These are phyloP conservation scores for Rhodofomes roseus DNA, from an alignment of 1,284 basidiomycete species.

Conservation along the genomic window DNA sequence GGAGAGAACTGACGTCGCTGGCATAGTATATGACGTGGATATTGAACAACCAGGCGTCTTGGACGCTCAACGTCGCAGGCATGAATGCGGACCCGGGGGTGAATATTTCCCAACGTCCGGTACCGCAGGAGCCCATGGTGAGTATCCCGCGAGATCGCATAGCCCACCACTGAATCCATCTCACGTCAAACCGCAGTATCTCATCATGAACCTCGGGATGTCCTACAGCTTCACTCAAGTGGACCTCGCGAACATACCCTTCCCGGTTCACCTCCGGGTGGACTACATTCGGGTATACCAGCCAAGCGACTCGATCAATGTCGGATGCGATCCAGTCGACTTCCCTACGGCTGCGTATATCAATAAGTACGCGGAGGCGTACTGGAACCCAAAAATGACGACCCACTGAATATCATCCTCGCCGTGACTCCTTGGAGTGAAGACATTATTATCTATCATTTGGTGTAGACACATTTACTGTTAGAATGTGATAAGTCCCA, in stretches of 20 bases:
- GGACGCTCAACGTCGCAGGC: constrained; percentile 71
- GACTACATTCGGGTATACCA: constrained; percentile 89
- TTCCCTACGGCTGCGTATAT: constrained; percentile 81
- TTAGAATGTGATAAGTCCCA: too few species aligned
- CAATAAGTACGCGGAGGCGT: too few species aligned
- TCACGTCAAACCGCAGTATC: constrained; percentile 52
- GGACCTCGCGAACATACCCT: constrained; percentile 61
- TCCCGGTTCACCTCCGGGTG: constrained; percentile 70
- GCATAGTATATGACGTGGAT: constrained; percentile 81
- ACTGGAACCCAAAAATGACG: too few species aligned
- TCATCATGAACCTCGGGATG: constrained; percentile 81
- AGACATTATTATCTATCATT: too few species aligned
- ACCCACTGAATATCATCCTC: too few species aligned
- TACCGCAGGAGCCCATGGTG: constrained; percentile 31
- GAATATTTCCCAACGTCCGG: constrained; percentile 25
- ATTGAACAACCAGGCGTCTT: constrained; percentile 57
- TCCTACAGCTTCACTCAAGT: constrained; percentile 74
- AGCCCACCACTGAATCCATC: too few species aligned
- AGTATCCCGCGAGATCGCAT: neutral
- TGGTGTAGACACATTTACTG: too few species aligned
- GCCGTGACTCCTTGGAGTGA: too few species aligned
- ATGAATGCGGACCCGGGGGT: constrained; percentile 50
- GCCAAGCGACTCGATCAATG: constrained; percentile 57
- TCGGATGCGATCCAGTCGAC: constrained; percentile 79
- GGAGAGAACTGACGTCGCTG: neutral